Evolutionary conservation across 345 rosid genomes (phyloP), one percentile per base, ranked within the genome.

Genomic region (Lepidium aucheri): DNA sequence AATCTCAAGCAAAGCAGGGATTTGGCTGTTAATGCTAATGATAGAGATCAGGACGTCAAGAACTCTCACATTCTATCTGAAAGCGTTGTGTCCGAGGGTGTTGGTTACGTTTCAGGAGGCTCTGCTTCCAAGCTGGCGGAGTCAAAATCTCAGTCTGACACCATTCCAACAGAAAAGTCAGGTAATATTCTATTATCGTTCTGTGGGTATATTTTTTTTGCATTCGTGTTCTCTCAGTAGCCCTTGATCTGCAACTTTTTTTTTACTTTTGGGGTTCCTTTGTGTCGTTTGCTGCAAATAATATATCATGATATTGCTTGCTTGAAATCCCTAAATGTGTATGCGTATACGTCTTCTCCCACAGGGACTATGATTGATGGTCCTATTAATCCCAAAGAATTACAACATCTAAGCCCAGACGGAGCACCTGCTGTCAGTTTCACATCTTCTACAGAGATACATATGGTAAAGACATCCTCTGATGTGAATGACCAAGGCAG

Each of bases 131-230:
- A 82, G 74, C 60, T 66, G 60, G 47, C 22, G 24, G 79, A 38
- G 49, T 68, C 76, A 17, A 69, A 77, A 55, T 33, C 76, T 49
- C 68, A 63, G 46, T 56, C 78, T 28, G 76, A 77, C 77, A 44
- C 78, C 53, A 47, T 55, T 74, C 62, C 53, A 70, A 49, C 32
- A 4, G 62, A 70, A 22, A 76, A 68, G 39, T 70, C 80, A 62
- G 86, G 94, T 89, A 73, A 38, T 40, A 54, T 54, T 50, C 22
- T n/a, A 15, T 42, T 58, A 46, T 36, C 60, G 36, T 32, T 20
- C 9, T 22, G 52, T 46, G 24, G 57, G 36, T 40, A 17, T 22
- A 30, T 60, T 51, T 5, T 4, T 11, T 28, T 41, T 40, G 28
- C 44, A 14, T 41, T 47, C 46, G 68, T 52, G 9, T 9, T 45